Evolutionary conservation across 2,329 filamentous ascomycete genomes (phyloP).

Genomic region (Dryadomyces quercus-mongolicae): DNA sequence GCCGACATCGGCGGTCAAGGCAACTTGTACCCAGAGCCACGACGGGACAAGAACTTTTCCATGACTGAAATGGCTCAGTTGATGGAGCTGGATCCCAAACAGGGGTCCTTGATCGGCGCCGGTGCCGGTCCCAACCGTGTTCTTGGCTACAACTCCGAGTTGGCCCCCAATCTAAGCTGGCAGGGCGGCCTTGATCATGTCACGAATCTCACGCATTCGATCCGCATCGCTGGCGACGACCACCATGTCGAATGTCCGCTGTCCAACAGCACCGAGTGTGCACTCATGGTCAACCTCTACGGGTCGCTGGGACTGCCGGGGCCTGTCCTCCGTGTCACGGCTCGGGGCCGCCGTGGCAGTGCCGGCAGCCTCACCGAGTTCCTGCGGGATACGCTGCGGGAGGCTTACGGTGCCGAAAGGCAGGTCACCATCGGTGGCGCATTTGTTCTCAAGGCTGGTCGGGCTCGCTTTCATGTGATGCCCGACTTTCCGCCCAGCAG

Average conservation of each 20-base stretch:
- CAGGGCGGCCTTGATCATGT: slow-evolving; percentile 7
- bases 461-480: slow-evolving; percentile 29
- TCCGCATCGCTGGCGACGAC: slow-evolving; percentile 16
- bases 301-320: slow-evolving; percentile 23
- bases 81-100: slow-evolving; percentile 22
- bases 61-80: slow-evolving; percentile 18
- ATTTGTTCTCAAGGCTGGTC: slow-evolving; percentile 25
- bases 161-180: slow-evolving; percentile 26
- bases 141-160: slow-evolving; percentile 28
- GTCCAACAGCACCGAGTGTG: slow-evolving; percentile 18
- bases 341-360: slow-evolving; percentile 14
- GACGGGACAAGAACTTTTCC: slow-evolving; percentile 21
- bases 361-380: slow-evolving; percentile 21
- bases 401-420: slow-evolving; percentile 19
- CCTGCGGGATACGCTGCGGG: slow-evolving; percentile 18
- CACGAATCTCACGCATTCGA: slow-evolving; percentile 15
- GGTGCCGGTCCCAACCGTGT: slow-evolving; percentile 29
- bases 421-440: slow-evolving; percentile 27
- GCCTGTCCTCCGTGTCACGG: slow-evolving; percentile 23
- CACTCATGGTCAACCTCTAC: slow-evolving; percentile 30
- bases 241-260: slow-evolving; percentile 6
- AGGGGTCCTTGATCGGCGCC: slow-evolving; percentile 26
- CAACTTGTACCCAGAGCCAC: slow-evolving; percentile 25
- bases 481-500: slow-evolving; percentile 25
- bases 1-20: slow-evolving; percentile 31